phyloP scores from a whole-genome alignment of 176 grass and related monocot species.

The Zizania latifolia region DNA sequence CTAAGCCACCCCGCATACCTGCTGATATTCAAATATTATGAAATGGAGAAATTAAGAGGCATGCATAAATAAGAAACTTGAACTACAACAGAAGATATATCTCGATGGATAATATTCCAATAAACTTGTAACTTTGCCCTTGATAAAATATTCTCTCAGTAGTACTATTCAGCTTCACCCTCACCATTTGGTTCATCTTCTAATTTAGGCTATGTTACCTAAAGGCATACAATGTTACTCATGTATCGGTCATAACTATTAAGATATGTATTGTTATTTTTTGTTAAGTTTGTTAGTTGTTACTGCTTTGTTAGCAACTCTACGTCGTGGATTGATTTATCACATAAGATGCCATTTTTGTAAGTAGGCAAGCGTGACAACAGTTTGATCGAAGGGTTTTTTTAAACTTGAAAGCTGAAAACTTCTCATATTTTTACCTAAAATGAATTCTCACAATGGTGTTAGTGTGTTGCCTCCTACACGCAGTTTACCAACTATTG shows the following conservation, averaged over 20 bases:
- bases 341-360: not conserved
- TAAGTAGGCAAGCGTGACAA: not conserved
- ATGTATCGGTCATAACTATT: not conserved
- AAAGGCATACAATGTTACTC: not conserved
- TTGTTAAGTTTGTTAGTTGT: not conserved
- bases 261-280: not conserved
- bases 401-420: too few species aligned
- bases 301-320: not conserved
- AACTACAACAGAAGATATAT: conserved; percentile 3
- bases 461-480: not conserved
- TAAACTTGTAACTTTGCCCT: not conserved
- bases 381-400: not conserved
- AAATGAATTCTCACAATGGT: not conserved
- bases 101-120: not conserved
- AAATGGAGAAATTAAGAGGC: not conserved
- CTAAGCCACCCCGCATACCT: not conserved
- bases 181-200: not conserved
- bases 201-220: not conserved
- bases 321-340: not conserved
- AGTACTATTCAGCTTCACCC: not conserved
- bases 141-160: not conserved
- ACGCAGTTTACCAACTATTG: not conserved
- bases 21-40: not conserved
- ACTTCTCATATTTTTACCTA: not conserved
- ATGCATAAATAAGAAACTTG: not conserved